These are phyloP conservation scores for Arthroderma uncinatum DNA, from an alignment of 2,329 filamentous ascomycete species.

Conservation along the genomic window DNA sequence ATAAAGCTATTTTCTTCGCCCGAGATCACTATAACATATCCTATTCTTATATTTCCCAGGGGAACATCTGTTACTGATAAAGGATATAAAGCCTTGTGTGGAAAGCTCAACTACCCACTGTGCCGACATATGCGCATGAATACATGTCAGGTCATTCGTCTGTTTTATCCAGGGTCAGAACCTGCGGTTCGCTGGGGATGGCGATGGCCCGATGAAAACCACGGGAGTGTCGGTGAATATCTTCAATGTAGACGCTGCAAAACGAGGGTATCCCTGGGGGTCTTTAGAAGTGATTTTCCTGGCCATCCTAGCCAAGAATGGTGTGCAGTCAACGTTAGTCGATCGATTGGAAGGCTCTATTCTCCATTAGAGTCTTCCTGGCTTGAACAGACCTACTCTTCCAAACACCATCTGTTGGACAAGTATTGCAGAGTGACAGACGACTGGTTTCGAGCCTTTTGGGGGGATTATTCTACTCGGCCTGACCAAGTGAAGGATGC, in stretches of 20 bases:
- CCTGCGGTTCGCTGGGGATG: not conserved
- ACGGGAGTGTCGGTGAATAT: too few species aligned
- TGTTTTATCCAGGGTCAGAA: not conserved
- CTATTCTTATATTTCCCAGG: not conserved
- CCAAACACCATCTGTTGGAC: not conserved
- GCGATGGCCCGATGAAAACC: too few species aligned
- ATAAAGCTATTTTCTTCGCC: not conserved
- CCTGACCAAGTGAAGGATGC: not conserved
- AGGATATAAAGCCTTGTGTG: not conserved
- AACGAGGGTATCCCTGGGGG: not conserved
- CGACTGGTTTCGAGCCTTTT: not conserved
- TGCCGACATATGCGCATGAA: not conserved
- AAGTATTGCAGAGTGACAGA: not conserved
- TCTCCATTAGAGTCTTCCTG: slow-evolving; percentile 7
- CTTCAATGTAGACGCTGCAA: not conserved
- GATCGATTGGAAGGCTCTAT: slow-evolving; percentile 4
- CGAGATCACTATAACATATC: not conserved
- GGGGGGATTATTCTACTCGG: not conserved
- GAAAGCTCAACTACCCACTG: not conserved
- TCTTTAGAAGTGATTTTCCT: not conserved
- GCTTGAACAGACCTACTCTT: not conserved
- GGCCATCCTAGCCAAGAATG: not conserved
- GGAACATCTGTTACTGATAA: not conserved
- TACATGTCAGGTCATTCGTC: not conserved
- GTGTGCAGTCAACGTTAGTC: not conserved